Conservation (phyloP, 2,329 filamentous ascomycete genomes). For the Pestalotiopsis sp. region DNA sequence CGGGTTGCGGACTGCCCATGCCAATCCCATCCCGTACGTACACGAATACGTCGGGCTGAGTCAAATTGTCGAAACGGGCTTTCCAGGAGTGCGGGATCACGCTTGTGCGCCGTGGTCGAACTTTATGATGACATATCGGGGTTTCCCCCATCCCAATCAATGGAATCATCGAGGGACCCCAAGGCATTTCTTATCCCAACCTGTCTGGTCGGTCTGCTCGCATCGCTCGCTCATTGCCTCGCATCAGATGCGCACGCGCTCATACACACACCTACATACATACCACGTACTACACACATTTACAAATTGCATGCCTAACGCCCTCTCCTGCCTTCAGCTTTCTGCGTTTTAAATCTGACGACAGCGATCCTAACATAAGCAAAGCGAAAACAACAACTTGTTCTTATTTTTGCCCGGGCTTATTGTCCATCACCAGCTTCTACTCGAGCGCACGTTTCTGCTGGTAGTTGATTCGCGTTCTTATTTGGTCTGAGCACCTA, state of each 20-base stretch:
- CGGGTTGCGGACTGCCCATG: too few species aligned
- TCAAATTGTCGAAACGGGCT: background rate
- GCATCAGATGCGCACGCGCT: background rate
- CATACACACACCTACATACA: background rate
- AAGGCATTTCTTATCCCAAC: background rate
- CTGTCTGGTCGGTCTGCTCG: background rate
- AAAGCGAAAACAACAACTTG: background rate
- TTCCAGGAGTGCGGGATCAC: conserved; percentile 1
- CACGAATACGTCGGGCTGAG: background rate
- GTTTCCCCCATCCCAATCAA: background rate
- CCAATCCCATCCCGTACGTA: background rate
- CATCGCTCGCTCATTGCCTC: background rate
- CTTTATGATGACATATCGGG: conserved; percentile 7
- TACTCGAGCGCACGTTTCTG: background rate
- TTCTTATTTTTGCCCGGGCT: background rate
- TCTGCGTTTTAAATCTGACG: background rate
- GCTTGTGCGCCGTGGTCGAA: background rate
- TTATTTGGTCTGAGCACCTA: background rate
- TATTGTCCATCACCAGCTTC: background rate
- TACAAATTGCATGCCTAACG: background rate
- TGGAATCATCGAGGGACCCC: background rate
- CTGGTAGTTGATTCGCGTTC: background rate
- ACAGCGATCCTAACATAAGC: background rate
- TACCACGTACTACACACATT: background rate
- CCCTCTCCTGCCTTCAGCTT: background rate